These are phyloP conservation scores for Alternaria infectoria DNA, from an alignment of 2,329 filamentous ascomycete genomes.

Conservation along the genomic window DNA sequence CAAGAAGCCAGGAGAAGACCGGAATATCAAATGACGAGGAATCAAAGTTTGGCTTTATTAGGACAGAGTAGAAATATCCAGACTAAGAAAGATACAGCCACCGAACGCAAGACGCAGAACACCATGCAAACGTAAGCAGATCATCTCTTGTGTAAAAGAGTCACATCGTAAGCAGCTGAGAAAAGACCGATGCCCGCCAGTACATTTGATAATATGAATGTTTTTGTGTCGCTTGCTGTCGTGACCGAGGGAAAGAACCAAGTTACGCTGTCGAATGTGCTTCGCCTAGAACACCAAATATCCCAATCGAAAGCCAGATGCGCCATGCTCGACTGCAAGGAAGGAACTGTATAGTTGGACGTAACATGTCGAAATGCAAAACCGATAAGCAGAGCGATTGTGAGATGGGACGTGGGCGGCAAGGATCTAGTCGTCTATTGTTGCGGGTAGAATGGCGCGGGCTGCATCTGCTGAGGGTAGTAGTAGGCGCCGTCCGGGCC, in stretches of 20 bases:
- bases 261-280: constrained; percentile 9
- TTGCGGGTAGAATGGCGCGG: constrained; percentile 64
- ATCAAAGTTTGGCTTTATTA: constrained; percentile 6
- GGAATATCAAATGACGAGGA: background rate
- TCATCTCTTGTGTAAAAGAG: constrained; percentile 5
- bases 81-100: background rate
- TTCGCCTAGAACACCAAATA: constrained; percentile 10
- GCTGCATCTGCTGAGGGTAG: constrained; percentile 62
- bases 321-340: constrained; percentile 14
- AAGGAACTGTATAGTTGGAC: constrained; percentile 3
- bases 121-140: constrained; percentile 12
- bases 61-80: background rate
- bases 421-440: constrained; percentile 30
- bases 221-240: constrained; percentile 12
- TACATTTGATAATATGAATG: constrained; percentile 1
- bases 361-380: constrained; percentile 6
- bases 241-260: background rate
- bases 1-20: background rate
- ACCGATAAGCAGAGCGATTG: background rate
- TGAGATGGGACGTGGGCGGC: background rate
- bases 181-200: background rate
- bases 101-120: constrained; percentile 12
- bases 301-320: constrained; percentile 9
- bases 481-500: constrained; percentile 61
- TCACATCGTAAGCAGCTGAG: background rate